Evolutionary conservation across 2,329 filamentous ascomycete species (phyloP).

Genomic region (Pseudopithomyces chartarum): DNA sequence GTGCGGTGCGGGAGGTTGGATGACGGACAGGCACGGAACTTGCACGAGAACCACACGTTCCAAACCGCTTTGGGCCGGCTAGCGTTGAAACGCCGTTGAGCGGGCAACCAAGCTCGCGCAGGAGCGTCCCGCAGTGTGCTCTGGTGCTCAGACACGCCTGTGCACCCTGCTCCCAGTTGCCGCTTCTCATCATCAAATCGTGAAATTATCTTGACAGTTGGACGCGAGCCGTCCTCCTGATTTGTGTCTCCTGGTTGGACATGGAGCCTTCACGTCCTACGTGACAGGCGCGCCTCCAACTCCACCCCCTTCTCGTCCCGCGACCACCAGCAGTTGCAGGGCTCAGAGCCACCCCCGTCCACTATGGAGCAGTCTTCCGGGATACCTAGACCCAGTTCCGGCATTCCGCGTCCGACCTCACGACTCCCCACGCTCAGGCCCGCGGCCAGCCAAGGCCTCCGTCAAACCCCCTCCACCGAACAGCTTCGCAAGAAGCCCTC

Average conservation of each 20-base stretch:
- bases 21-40: not conserved
- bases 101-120: not conserved
- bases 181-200: not conserved
- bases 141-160: conserved; percentile 3
- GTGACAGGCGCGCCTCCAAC: conserved; percentile 13
- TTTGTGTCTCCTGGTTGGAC: conserved; percentile 15
- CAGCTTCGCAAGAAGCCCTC: conserved; percentile 36
- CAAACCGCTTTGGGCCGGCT: not conserved
- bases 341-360: conserved; percentile 4
- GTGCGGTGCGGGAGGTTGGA: conserved; percentile 4
- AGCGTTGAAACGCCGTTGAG: not conserved
- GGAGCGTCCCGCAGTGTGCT: not conserved
- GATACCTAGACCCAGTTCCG: conserved; percentile 34
- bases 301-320: conserved; percentile 7
- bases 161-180: not conserved
- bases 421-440: conserved; percentile 56
- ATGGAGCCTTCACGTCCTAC: not conserved
- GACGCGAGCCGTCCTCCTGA: conserved; percentile 8
- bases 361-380: conserved; percentile 40
- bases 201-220: not conserved
- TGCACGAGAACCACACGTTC: not conserved
- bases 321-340: conserved; percentile 26
- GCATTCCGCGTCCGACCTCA: conserved; percentile 57
- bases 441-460: conserved; percentile 47
- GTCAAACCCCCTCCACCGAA: conserved; percentile 53